Evolutionary conservation across 2,329 filamentous ascomycete species (phyloP), one percentile per base, ranked within the genome.

Genomic region (Alternaria alternata): DNA sequence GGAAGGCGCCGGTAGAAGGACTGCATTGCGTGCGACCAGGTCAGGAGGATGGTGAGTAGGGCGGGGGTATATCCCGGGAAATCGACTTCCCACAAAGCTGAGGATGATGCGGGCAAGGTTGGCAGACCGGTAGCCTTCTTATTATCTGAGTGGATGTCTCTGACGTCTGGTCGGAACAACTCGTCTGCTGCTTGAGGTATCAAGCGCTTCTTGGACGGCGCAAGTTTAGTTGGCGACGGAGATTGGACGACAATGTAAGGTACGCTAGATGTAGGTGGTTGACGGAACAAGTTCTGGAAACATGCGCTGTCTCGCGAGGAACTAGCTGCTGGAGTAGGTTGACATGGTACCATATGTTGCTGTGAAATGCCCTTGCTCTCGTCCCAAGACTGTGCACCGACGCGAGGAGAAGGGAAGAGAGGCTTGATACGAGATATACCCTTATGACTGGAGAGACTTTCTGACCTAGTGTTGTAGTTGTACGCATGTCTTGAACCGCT

Each of bases 11-110:
- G 20, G 43, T 63, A 58, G n/a, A 68, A 48, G 6, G 41, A 49
- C 38, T 54, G 57, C 53, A 71, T 67, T 8, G 54, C 54, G n/a
- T 52, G 30, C 9, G 66, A 67, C 71, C 70, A 74, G 6, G 54
- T 67, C 2, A 69, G 53, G 2, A 73, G 60, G 26, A 58, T 65
- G 1, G 64, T 59, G 7, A 64, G 32, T 7, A 74, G 62, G 3
- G 51, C 61, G 9, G 44, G 28, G 1, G 64, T 68, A n/a, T 68
- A 64, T 1, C 69, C 67, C 2, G 63, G 67, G 38, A 70, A 67
- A 1, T 58, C 34, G 8, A 36, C 22, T 30, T 42, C 56, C 63
- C 62, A 62, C 8, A 56, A 57, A 12, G 48, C 39, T n/a, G 57
- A 59, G 12, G 48, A 43, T 16, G 32, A 42, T 3, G n/a, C 11